A percentile compares a stretch with the other conserved stretches of the same genome.
Conservation (phyloP, 352 stramenopile species). For the Phytophthora constricta region DNA sequence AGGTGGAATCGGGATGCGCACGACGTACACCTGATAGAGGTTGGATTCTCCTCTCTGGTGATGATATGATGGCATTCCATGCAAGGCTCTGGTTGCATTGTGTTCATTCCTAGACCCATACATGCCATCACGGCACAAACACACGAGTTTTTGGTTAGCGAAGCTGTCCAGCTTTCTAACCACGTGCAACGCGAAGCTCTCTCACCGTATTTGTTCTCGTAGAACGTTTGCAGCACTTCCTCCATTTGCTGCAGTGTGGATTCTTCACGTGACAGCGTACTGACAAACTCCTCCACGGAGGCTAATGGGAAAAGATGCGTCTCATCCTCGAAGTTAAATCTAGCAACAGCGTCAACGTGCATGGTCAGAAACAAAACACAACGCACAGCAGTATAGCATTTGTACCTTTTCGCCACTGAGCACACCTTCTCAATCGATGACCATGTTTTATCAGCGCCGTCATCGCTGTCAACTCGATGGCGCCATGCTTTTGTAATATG, state of each 20-base stretch:
- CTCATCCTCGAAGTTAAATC: slow-evolving; percentile 70
- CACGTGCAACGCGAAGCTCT: not conserved
- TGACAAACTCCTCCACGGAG: slow-evolving; percentile 45
- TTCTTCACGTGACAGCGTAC: slow-evolving; percentile 40
- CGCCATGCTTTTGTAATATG: slow-evolving; percentile 44
- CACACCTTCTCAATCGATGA: slow-evolving; percentile 52
- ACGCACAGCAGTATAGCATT: not conserved
- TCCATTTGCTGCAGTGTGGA: slow-evolving; percentile 45
- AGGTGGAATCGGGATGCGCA: slow-evolving; percentile 63
- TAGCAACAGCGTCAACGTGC: slow-evolving; percentile 16
- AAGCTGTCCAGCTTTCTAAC: not conserved
- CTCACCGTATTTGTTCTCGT: slow-evolving; percentile 41
- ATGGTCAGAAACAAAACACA: not conserved
- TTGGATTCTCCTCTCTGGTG: slow-evolving; percentile 31
- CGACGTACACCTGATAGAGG: slow-evolving; percentile 55
- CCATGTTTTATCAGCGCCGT: slow-evolving; percentile 35
- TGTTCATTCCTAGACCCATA: slow-evolving; percentile 17
- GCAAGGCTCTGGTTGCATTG: slow-evolving; percentile 34
- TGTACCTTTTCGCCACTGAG: slow-evolving; percentile 50
- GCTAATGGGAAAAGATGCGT: slow-evolving; percentile 68
- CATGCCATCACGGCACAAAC: not conserved
- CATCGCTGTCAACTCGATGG: slow-evolving; percentile 16
- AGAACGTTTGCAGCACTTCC: slow-evolving; percentile 41
- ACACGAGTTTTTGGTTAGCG: not conserved
- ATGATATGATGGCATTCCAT: slow-evolving; percentile 50